Evolutionary conservation across 169 alveolate genomes (phyloP).

Genomic region (Eimeria praecox): DNA sequence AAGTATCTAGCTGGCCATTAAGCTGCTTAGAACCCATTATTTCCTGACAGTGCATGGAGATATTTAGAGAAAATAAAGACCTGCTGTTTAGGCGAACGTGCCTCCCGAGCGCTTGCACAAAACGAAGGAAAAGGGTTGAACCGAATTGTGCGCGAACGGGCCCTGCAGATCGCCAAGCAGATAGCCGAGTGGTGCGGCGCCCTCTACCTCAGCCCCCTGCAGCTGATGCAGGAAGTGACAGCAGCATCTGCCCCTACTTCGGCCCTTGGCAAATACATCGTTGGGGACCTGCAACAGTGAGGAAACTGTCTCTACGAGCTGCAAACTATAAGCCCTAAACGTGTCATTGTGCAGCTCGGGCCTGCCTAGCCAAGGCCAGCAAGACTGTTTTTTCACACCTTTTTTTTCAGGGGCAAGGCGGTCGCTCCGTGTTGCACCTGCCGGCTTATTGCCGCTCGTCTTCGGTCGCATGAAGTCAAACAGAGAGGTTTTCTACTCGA

Average conservation of each 20-base stretch:
- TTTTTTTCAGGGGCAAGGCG: slow-evolving; percentile 54
- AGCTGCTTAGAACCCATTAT: background rate
- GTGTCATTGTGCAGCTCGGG: background rate
- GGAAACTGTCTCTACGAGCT: background rate
- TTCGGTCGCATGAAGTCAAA: slow-evolving; percentile 51
- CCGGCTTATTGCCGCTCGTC: slow-evolving; percentile 58
- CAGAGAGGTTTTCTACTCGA: slow-evolving; percentile 47
- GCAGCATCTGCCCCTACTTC: slow-evolving; percentile 5
- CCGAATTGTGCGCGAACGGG: background rate
- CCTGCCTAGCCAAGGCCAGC: background rate
- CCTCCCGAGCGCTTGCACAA: background rate
- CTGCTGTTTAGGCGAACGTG: background rate
- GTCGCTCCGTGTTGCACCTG: slow-evolving; percentile 54
- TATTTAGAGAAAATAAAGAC: background rate
- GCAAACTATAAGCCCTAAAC: background rate
- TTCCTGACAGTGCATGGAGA: background rate
- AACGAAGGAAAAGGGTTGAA: background rate
- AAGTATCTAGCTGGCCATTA: background rate
- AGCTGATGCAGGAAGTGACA: slow-evolving; percentile 35
- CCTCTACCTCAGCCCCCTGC: slow-evolving; percentile 44
- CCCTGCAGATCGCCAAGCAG: slow-evolving; percentile 52
- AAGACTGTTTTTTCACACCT: background rate
- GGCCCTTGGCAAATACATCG: slow-evolving; percentile 6
- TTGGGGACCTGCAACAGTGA: slow-evolving; percentile 56
- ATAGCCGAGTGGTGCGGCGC: slow-evolving; percentile 76